Percentiles rank a stretch among this genome's conserved stretches.
phyloP scores from a whole-genome alignment of 1,284 basidiomycete genomes.

The Melanopsichium pennsylvanicum region DNA sequence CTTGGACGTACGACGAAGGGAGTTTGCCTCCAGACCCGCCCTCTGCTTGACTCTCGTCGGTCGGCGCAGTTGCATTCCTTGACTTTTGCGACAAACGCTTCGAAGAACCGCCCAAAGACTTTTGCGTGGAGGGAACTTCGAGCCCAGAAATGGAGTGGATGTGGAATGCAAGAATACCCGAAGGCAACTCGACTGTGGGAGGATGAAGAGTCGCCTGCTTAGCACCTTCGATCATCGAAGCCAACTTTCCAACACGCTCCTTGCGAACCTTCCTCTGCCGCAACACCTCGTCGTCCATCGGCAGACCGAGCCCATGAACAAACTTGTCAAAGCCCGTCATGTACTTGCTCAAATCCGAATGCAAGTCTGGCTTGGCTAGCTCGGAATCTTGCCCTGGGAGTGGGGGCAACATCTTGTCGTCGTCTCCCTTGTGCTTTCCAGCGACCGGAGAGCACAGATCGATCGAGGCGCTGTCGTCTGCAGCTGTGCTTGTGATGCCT shows the following conservation, averaged over 20 bases:
- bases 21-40: slow-evolving; percentile 40
- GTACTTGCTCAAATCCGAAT: slow-evolving; percentile 21
- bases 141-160: slow-evolving; percentile 56
- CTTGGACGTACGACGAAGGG: slow-evolving; percentile 59
- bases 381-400: slow-evolving; percentile 1
- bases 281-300: slow-evolving; percentile 50
- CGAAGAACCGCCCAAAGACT: slow-evolving; percentile 30
- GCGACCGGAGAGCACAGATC: slow-evolving; percentile 28
- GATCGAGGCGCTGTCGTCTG: slow-evolving; percentile 13
- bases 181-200: slow-evolving; percentile 35
- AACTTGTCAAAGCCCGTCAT: slow-evolving; percentile 58
- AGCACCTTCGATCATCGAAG: slow-evolving; percentile 48
- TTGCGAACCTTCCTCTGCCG: slow-evolving; percentile 42
- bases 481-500: slow-evolving; percentile 17
- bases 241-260: slow-evolving; percentile 49
- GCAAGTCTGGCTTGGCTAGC: background rate
- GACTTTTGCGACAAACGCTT: slow-evolving; percentile 40
- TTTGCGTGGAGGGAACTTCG: slow-evolving; percentile 48
- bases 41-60: slow-evolving; percentile 44
- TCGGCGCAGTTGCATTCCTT: slow-evolving; percentile 19
- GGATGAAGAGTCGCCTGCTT: slow-evolving; percentile 44
- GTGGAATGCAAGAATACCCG: slow-evolving; percentile 60
- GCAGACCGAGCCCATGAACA: slow-evolving; percentile 50
- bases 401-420: slow-evolving; percentile 22
- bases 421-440: slow-evolving; percentile 12